Evolutionary conservation across 2,329 filamentous ascomycete species (phyloP), one percentile per base, ranked within the genome.

Genomic region (Aspergillus amoenus): DNA sequence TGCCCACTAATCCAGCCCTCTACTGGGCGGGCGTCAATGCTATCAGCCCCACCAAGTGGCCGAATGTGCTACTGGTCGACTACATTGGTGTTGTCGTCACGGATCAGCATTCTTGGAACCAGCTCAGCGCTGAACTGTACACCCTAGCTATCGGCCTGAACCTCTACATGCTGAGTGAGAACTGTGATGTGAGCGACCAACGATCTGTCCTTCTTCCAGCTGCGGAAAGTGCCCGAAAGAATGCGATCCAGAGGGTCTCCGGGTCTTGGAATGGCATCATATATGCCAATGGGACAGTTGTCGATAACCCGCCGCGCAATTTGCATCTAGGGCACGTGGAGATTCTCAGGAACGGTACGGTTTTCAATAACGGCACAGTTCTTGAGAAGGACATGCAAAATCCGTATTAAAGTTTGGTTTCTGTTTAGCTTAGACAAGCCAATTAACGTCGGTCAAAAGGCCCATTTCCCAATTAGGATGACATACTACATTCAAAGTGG

Each of bases 151-250:
- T 60, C 17, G 58, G 58, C 5, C 37, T 57, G 24, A 60, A 60
- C 41, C 51, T 57, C 3, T 60, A 60, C 47, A 49, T 60, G 58
- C 12, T 54, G 5, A 60, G 58, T 21, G 58, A 60, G 43, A 60
- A 60, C 46, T 60, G 58, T 47, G 58, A 60, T 47, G 44, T 57
- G 12, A 57, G 40, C 43, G 21, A 15, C 21, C 43, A 57, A 43
- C 40, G 50, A 22, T 57, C 55, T 6, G 54, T 54, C 2, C 32
- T 60, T 22, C 50, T 60, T 12, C 41, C 44, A 15, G 11, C 49
- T 3, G 42, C 32, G 4, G n/a, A 43, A 22, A 50, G 45, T 17
- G 24, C 21, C 5, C 13, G 17, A 37, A 52, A 51, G 6, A 30
- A 8, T 3, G 34, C 17, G 9, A 22, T 21, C 5, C n/a, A 34